Base-by-base conservation (phyloP, 1,139 yeast species). In the Hemisphaericaspora lyxosophila region DNA sequence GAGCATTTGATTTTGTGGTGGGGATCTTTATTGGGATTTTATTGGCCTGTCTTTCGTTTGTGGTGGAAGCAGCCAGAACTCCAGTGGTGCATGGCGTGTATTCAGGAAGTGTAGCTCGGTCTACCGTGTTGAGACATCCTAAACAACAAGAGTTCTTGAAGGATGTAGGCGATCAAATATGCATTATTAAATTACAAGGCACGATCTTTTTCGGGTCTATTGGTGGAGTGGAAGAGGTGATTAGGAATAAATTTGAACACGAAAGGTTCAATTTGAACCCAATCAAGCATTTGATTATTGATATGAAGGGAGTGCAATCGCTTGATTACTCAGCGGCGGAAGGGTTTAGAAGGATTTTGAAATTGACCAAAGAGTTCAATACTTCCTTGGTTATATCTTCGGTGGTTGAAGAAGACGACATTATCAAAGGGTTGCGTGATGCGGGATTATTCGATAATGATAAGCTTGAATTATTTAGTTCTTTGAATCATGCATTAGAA, bases 271-370 rank as follows among this genome's bases (percentile, higher is more conserved):
- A 62, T 12, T 55, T 55, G 31, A 72, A 73, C 45, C 87, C 88
- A 3, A 80, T 92, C 49, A 80, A 86, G 49, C 92, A 82, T 57
- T 67, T 92, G 50, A 80, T 92, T 38, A 60, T 92, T 35, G 99
- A 92, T 61, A 82, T 92, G 74, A 81, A 83, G 46, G 81, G 85
- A 27, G 96, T 92, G 19, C 67, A 71, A 31, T 82, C 85, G 31
- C 80, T 92, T 50, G 99, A 92, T 60, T 92, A 86, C 53, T 85
- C 96, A 27, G 97, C 97, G 0, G 96, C 97, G 5, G 98, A 92
- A 60, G 96, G 97, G 0, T 87, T 92, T 58, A 80, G 90, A 50
- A 73, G 97, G 49, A 85, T 94, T 46, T 80, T 87, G 56, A 83
- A 95, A 46, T 73, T 88, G 50, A 68, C 89, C 15, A 79, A 78